Percentiles rank a stretch among this genome's conserved stretches.
These are phyloP conservation scores for Rubroboletus pulcherrimus DNA, from an alignment of 768 basidiomycete genomes.

Conservation along the genomic window DNA sequence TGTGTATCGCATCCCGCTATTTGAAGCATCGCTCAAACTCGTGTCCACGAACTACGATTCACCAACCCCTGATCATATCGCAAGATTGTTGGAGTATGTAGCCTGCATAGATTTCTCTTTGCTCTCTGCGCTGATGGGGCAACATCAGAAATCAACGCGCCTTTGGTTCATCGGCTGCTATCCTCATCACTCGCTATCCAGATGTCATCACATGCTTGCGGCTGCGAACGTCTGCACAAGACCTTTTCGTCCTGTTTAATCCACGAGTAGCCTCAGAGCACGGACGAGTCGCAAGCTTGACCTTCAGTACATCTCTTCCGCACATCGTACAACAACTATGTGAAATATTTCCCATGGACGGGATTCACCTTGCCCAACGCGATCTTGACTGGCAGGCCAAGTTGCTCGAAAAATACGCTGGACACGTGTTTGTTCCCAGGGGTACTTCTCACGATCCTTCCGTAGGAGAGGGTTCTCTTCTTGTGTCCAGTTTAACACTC, in stretches of 20 bases:
- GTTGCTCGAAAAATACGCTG: constrained; percentile 50
- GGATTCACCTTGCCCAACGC: constrained; percentile 32
- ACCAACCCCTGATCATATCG: constrained; percentile 34
- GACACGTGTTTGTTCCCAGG: constrained; percentile 47
- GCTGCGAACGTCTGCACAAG: constrained; percentile 17
- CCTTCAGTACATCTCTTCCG: constrained; percentile 43
- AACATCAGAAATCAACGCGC: constrained; percentile 23
- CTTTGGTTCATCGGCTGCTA: constrained; percentile 27
- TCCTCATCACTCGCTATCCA: constrained; percentile 55
- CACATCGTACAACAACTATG: constrained; percentile 40
- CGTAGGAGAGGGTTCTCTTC: constrained; percentile 31
- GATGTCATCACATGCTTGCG: constrained; percentile 53
- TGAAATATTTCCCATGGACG: constrained; percentile 43
- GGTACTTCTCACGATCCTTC: constrained; percentile 12
- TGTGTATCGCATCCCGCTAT: constrained; percentile 44
- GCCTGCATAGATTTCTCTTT: not conserved
- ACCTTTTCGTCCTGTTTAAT: constrained; percentile 58
- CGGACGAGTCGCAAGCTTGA: constrained; percentile 50
- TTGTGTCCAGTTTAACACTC: constrained; percentile 48
- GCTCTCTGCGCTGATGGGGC: not conserved
- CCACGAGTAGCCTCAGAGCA: constrained; percentile 51
- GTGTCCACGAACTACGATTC: constrained; percentile 33
- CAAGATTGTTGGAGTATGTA: constrained; percentile 19
- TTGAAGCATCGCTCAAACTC: constrained; percentile 38
- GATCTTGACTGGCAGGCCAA: constrained; percentile 52